Conservation (phyloP, 495 filamentous ascomycete genomes). For the Trichoderma asperelloides region DNA sequence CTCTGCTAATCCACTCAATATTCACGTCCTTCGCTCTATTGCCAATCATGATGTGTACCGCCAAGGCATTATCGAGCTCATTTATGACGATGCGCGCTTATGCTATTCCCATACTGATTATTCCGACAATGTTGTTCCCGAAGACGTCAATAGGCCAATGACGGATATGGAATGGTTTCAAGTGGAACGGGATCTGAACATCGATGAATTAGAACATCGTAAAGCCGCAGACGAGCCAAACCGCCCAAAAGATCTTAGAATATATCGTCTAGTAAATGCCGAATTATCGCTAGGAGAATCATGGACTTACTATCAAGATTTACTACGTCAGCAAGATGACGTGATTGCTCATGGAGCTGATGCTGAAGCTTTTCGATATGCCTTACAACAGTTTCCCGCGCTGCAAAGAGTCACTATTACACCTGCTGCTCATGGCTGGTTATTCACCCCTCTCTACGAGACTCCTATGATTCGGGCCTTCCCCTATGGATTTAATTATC, state of each 20-base stretch:
- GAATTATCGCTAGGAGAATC: not conserved
- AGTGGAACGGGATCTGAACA: not conserved
- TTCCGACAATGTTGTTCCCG: not conserved
- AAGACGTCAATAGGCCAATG: not conserved
- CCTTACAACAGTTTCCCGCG: not conserved
- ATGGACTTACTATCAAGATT: not conserved
- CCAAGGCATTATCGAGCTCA: not conserved
- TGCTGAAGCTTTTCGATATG: not conserved
- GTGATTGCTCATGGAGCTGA: not conserved
- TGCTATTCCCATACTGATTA: not conserved
- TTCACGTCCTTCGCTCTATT: not conserved
- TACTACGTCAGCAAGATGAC: not conserved
- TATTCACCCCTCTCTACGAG: constrained; percentile 23
- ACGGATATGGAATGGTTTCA: not conserved
- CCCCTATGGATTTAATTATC: constrained; percentile 24
- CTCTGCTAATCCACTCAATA: not conserved
- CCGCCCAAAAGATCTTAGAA: not conserved
- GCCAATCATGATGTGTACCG: not conserved
- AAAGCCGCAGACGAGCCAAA: not conserved
- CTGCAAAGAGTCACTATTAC: constrained; percentile 23
- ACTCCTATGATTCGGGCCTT: constrained; percentile 28
- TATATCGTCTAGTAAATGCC: not conserved
- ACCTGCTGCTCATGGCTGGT: constrained; percentile 22
- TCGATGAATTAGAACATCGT: not conserved
- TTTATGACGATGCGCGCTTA: not conserved